Base-by-base conservation (phyloP, 2,329 filamentous ascomycete genomes). In the Bipolaris zeicola region DNA sequence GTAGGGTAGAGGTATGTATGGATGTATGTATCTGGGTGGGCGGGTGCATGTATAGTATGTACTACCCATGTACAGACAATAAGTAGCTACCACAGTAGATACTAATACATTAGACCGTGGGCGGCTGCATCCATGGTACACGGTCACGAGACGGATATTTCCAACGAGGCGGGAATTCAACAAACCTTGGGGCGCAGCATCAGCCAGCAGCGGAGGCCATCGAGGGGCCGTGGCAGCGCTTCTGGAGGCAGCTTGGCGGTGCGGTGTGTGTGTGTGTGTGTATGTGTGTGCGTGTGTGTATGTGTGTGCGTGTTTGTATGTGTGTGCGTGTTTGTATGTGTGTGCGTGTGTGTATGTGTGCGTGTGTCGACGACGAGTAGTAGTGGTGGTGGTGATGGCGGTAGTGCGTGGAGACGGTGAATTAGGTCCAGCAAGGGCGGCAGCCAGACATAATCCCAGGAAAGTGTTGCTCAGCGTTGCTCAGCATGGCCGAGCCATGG, bases 121-220 rank as follows among this genome's bases (percentile, higher is more conserved):
- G 36, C 52, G 52, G 53, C 39, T 46, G 37, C 38, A 55, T 39
- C 49, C 46, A 28, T 55, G 44, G 55, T 50, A 56, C 61, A 52
- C 18, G 16, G 5, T 18, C 38, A 41, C 38, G 34, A 36, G 34
- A 38, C 26, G 28, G 41, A 28, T 16, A 6, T 10, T n/a, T 34
- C 36, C 44, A 18, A 55, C 48, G 42, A 45, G 43, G 18, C 39
- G 22, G 33, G 43, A 50, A 34, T 37, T 55, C 57, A 52, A 54
- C 45, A 28, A 54, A 57, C 47, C 46, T 45, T 44, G 49, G 45
- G n/a, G 42, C 46, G 51, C 50, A 55, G 50, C 48, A 48, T 47
- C 33, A 44, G n/a, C 34, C 48, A 55, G 14, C 36, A 50, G 55
- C 68, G 63, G 63, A 66, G 57, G 52, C 43, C 55, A 45, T 65